Percentiles rank a stretch among this genome's conserved stretches.
phyloP scores from a whole-genome alignment of 441 rosid genomes.

The Euphorbia schlechtendalii region DNA sequence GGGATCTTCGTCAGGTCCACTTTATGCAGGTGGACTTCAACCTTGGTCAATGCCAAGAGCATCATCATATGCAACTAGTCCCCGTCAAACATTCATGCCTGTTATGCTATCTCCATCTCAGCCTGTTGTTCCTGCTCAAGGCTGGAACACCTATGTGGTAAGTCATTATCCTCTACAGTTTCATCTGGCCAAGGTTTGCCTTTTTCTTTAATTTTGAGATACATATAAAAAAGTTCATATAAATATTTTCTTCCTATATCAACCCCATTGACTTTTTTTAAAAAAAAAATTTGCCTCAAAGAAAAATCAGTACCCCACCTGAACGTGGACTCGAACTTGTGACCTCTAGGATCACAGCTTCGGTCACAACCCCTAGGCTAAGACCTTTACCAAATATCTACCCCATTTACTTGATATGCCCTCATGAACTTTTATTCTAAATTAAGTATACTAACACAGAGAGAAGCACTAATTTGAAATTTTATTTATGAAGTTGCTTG shows the following conservation, averaged over 20 bases:
- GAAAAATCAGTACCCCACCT: too few relatives aligned
- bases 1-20: constrained; percentile 42
- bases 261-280: too few relatives aligned
- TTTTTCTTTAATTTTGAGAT: not conserved
- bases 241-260: not conserved
- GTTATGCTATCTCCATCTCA: constrained; percentile 61
- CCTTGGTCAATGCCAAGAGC: constrained; percentile 50
- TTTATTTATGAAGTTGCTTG: not conserved
- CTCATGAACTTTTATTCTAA: not conserved
- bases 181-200: not conserved
- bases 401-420: not conserved
- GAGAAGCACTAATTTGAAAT: not conserved
- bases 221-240: not conserved
- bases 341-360: too few relatives aligned
- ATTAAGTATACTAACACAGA: not conserved
- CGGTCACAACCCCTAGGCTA: too few relatives aligned
- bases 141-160: constrained; percentile 70
- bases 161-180: constrained; percentile 13
- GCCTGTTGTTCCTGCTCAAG: constrained; percentile 46
- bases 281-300: too few relatives aligned
- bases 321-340: too few relatives aligned
- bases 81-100: constrained; percentile 52
- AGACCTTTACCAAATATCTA: too few relatives aligned
- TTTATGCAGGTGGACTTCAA: constrained; percentile 45
- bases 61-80: constrained; percentile 45